phyloP scores from a whole-genome alignment of 2,329 filamentous ascomycete genomes.

The Coniochaeta sp. region DNA sequence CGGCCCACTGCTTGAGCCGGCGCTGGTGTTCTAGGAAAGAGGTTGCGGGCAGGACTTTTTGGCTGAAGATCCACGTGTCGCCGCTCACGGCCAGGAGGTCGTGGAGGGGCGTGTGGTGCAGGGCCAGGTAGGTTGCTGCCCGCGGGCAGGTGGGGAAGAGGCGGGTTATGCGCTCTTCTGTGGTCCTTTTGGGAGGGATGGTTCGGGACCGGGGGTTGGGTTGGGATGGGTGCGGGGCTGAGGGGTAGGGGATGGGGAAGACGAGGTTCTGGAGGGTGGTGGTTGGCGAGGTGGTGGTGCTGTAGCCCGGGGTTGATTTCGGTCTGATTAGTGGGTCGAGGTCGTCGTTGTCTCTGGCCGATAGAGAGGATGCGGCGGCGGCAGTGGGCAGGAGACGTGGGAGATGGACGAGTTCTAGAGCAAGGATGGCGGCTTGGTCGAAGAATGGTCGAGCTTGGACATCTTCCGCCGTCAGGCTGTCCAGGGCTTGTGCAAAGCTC shows the following conservation, averaged over 20 bases:
- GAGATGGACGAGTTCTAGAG: slow-evolving; percentile 28
- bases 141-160: slow-evolving; percentile 37
- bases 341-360: slow-evolving; percentile 4
- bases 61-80: slow-evolving; percentile 49
- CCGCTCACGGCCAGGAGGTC: slow-evolving; percentile 50
- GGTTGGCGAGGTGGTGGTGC: background rate
- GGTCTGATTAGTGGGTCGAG: background rate
- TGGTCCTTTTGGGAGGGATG: slow-evolving; percentile 4
- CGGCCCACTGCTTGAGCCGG: slow-evolving; percentile 36
- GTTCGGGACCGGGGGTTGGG: slow-evolving; percentile 8
- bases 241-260: slow-evolving; percentile 4
- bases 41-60: slow-evolving; percentile 37
- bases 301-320: slow-evolving; percentile 9
- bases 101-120: slow-evolving; percentile 51
- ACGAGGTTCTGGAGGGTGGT: background rate
- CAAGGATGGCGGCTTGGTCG: slow-evolving; percentile 32
- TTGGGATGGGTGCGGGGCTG: slow-evolving; percentile 12
- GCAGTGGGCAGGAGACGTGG: slow-evolving; percentile 21
- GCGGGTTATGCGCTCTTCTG: slow-evolving; percentile 22
- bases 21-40: slow-evolving; percentile 39
- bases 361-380: slow-evolving; percentile 8
- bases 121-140: slow-evolving; percentile 46
- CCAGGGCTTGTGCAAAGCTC: slow-evolving; percentile 20
- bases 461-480: slow-evolving; percentile 25
- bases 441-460: slow-evolving; percentile 26